These are phyloP conservation scores for Backusella sp. DNA, from an alignment of 192 early-diverging fungal genomes.

Conservation along the genomic window DNA sequence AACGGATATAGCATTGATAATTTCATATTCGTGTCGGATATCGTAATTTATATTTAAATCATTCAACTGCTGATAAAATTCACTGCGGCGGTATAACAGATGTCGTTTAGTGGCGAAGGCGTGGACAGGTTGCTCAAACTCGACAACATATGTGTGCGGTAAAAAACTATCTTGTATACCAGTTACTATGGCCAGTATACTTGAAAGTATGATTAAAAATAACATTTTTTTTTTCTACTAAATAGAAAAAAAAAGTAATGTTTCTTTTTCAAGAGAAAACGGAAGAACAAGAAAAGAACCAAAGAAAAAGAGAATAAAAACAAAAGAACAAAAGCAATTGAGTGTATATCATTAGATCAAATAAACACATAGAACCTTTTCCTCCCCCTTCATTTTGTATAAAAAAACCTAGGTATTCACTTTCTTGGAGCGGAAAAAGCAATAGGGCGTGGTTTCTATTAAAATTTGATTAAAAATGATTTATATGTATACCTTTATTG, in stretches of 20 bases:
- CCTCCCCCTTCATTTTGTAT: not conserved
- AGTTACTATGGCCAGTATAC: not conserved
- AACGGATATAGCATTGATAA: slow-evolving; percentile 49
- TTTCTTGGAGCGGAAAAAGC: not conserved
- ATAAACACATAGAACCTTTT: not conserved
- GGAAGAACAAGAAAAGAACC: not conserved
- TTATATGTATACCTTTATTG: not conserved
- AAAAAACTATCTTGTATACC: not conserved
- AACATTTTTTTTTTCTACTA: not conserved
- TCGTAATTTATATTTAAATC: slow-evolving; percentile 24
- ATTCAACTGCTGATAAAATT: slow-evolving; percentile 26
- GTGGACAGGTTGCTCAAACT: slow-evolving; percentile 19
- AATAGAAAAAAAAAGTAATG: not conserved
- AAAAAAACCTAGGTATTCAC: not conserved
- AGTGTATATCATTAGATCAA: not conserved
- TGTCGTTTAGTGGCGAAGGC: slow-evolving; percentile 2
- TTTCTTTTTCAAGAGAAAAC: not conserved
- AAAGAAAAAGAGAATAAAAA: not conserved
- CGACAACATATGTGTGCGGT: slow-evolving; percentile 28
- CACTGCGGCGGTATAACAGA: slow-evolving; percentile 12
- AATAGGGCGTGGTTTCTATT: not conserved
- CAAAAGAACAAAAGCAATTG: not conserved
- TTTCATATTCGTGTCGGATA: slow-evolving; percentile 41
- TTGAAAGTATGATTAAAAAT: not conserved
- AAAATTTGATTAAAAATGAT: not conserved